Percentiles rank a stretch among this genome's conserved stretches.
Conservation (phyloP, 176 grass and related monocot species). For the Oryza brachyantha region DNA sequence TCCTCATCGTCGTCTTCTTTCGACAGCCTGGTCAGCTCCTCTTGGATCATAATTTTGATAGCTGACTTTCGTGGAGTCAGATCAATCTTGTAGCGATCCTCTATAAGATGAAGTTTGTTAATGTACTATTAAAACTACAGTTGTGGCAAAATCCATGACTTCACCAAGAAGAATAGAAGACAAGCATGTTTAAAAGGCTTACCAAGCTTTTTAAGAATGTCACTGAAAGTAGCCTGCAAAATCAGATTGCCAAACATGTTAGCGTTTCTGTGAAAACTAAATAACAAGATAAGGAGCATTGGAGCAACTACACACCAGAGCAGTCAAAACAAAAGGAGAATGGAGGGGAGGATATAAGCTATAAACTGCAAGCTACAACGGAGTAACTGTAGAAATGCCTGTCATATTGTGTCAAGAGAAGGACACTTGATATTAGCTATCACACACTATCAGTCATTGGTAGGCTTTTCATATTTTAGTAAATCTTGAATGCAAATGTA, state of each 20-base stretch:
- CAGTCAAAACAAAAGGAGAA: slow-evolving; percentile 11
- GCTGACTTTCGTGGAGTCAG: slow-evolving; percentile 56
- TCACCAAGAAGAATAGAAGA: background rate
- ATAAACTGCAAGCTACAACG: background rate
- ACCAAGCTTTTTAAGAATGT: slow-evolving; percentile 80
- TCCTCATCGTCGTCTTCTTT: slow-evolving; percentile 37
- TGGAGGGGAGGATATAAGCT: background rate
- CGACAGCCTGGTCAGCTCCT: slow-evolving; percentile 63
- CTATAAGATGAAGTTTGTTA: slow-evolving; percentile 35
- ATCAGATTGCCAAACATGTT: slow-evolving; percentile 29
- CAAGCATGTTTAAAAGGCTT: slow-evolving; percentile 20
- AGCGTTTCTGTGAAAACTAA: background rate
- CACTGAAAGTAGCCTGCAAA: slow-evolving; percentile 83
- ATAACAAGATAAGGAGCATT: background rate
- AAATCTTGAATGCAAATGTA: background rate
- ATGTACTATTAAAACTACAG: background rate
- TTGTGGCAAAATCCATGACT: background rate
- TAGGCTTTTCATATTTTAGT: background rate
- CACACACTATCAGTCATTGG: too few species aligned
- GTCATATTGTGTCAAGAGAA: background rate
- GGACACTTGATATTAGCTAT: background rate
- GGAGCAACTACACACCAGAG: background rate
- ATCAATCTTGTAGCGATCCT: slow-evolving; percentile 64
- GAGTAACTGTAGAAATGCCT: slow-evolving; percentile 1
- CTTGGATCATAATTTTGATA: slow-evolving; percentile 73